Conservation (phyloP, 2,329 filamentous ascomycete species). For the Nothomitra cinnamomea region DNA sequence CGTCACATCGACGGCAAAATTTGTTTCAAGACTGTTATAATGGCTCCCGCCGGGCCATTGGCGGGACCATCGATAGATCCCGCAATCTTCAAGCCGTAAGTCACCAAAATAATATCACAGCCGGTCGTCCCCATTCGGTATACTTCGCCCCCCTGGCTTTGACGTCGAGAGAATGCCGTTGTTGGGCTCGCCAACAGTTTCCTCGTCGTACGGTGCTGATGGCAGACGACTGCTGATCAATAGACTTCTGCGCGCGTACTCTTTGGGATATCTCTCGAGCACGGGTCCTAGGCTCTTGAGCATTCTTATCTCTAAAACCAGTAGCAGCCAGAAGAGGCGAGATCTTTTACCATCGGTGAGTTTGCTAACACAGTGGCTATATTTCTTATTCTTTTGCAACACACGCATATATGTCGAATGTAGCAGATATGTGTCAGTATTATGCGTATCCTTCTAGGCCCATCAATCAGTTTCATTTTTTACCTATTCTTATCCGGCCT, state of each 20-base stretch:
- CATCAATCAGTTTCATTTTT: background rate
- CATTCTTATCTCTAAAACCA: slow-evolving; percentile 8
- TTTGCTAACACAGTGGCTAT: background rate
- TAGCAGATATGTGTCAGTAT: background rate
- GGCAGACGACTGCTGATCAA: background rate
- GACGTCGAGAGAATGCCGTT: background rate
- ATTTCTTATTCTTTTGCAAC: too few relatives aligned
- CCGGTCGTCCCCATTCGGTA: background rate
- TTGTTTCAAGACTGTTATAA: background rate
- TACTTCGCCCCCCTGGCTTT: too few relatives aligned
- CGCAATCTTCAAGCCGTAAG: slow-evolving; percentile 1
- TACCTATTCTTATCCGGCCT: background rate
- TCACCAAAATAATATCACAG: background rate
- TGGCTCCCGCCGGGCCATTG: background rate
- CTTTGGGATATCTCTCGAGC: slow-evolving; percentile 29
- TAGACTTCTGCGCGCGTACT: slow-evolving; percentile 22
- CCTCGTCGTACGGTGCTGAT: too few relatives aligned
- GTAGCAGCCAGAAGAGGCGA: slow-evolving; percentile 1
- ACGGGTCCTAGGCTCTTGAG: slow-evolving; percentile 28
- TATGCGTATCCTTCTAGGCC: background rate
- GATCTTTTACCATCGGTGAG: slow-evolving; percentile 6
- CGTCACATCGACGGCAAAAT: background rate
- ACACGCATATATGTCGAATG: background rate
- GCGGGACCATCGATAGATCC: background rate
- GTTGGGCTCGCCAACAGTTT: too few relatives aligned